These are phyloP conservation scores for Monilinia vaccinii-corymbosi DNA, from an alignment of 2,329 filamentous ascomycete genomes.

Conservation along the genomic window DNA sequence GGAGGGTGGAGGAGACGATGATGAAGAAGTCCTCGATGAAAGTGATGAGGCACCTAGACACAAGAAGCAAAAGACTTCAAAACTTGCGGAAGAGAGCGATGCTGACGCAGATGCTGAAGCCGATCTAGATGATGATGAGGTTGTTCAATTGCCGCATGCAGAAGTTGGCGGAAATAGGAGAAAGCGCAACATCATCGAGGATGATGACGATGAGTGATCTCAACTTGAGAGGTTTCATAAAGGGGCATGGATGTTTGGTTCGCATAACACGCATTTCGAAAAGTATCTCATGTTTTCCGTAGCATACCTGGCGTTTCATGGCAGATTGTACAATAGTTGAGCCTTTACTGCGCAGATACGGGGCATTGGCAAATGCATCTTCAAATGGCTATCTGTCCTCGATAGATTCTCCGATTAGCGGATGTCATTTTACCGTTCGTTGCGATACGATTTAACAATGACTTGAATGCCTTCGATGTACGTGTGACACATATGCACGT, in stretches of 20 bases:
- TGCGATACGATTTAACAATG: neutral
- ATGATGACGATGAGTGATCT: conserved; percentile 41
- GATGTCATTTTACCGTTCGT: neutral
- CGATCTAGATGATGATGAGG: conserved; percentile 42
- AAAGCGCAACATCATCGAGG: conserved; percentile 50
- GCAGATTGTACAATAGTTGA: conserved; percentile 2
- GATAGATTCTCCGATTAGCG: neutral
- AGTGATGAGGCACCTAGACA: conserved; percentile 25
- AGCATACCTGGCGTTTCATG: conserved; percentile 1
- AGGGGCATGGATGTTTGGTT: neutral
- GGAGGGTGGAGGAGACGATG: conserved; percentile 45
- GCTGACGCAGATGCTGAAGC: conserved; percentile 45
- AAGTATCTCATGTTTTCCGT: neutral
- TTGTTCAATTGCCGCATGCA: conserved; percentile 27
- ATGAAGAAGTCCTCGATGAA: conserved; percentile 37
- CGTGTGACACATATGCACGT: neutral
- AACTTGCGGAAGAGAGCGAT: conserved; percentile 35
- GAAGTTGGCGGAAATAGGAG: conserved; percentile 33
- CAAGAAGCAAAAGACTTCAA: conserved; percentile 30
- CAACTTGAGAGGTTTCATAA: neutral
- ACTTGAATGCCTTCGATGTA: neutral
- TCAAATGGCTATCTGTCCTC: neutral
- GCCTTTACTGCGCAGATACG: neutral
- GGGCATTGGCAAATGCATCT: neutral
- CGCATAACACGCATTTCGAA: neutral